A percentile compares a stretch with the other conserved stretches of the same genome.
phyloP scores from a whole-genome alignment of 2,329 filamentous ascomycete genomes.

The Fusarium sp. region DNA sequence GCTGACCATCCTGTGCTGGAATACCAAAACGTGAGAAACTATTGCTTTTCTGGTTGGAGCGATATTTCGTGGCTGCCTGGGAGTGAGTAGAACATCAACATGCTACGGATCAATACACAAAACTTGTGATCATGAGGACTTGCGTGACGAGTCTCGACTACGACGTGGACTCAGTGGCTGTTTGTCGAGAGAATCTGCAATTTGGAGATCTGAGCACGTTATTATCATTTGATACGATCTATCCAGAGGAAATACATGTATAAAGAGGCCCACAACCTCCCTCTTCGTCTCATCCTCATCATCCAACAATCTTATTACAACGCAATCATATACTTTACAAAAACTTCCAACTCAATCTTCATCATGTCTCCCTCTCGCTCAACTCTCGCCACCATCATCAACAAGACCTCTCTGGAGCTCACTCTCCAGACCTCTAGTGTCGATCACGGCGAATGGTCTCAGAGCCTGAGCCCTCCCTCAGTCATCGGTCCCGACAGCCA shows the following conservation, averaged over 20 bases:
- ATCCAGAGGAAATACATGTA: neutral
- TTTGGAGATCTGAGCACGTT: neutral
- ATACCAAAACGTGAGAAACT: too few relatives aligned
- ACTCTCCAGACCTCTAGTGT: neutral
- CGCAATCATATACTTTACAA: neutral
- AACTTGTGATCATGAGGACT: accelerated
- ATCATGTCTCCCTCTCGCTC: neutral
- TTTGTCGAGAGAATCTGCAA: neutral
- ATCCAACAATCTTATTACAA: neutral
- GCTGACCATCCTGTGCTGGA: too few relatives aligned
- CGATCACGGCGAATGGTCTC: neutral
- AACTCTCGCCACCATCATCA: neutral
- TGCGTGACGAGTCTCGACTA: neutral
- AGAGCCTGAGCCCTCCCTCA: neutral
- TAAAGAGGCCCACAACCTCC: neutral
- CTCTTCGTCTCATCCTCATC: neutral
- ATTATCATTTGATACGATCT: accelerated
- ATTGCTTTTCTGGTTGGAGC: too few relatives aligned
- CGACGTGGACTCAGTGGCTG: accelerated
- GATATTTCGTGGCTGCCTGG: too few relatives aligned
- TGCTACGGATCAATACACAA: neutral
- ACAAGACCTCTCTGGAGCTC: neutral
- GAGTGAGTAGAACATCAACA: too few relatives aligned
- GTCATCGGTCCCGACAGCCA: neutral
- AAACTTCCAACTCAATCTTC: neutral